A percentile compares a stretch with the other conserved stretches of the same genome.
Evolutionary conservation across 2,329 filamentous ascomycete species (phyloP).

Genomic region (Phaeophleospora eucalypticola): DNA sequence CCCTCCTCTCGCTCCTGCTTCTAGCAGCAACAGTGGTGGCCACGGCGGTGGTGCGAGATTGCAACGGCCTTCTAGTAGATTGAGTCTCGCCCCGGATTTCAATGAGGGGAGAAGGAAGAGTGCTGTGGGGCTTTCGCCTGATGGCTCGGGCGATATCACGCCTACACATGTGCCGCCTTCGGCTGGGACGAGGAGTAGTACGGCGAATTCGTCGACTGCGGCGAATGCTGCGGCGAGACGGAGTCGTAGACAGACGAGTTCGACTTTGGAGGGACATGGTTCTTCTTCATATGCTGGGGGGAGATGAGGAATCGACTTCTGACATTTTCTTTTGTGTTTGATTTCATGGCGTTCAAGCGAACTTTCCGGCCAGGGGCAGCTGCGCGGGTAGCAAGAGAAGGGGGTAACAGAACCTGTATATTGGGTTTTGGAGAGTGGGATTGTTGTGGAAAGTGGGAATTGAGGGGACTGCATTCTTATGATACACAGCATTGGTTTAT

Average conservation of each 20-base stretch:
- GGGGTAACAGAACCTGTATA: too few species aligned
- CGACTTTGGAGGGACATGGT: neutral
- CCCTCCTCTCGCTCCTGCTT: constrained; percentile 8
- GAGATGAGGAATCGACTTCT: neutral
- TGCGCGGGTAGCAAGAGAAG: too few species aligned
- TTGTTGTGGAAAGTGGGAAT: too few species aligned
- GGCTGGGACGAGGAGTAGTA: constrained; percentile 13
- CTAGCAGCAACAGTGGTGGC: neutral
- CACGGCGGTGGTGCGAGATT: constrained; percentile 5
- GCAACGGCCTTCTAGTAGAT: constrained; percentile 16
- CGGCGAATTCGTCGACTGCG: too few species aligned
- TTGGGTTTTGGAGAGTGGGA: too few species aligned
- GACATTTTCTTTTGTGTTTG: neutral
- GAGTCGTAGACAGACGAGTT: constrained; percentile 6
- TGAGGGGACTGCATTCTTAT: neutral
- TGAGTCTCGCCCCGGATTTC: constrained; percentile 13
- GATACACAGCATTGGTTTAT: constrained; percentile 1
- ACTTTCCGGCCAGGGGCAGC: too few species aligned
- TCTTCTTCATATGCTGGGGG: too few species aligned
- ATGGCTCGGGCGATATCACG: constrained; percentile 8
- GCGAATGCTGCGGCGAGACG: constrained; percentile 3
- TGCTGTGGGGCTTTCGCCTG: constrained; percentile 3
- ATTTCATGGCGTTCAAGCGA: neutral
- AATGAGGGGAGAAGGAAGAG: constrained; percentile 4
- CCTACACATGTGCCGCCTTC: constrained; percentile 18